A percentile compares a stretch with the other conserved stretches of the same genome.
These are phyloP conservation scores for Cutaneotrichosporon sp. DNA, from an alignment of 1,284 basidiomycete genomes.

Conservation along the genomic window DNA sequence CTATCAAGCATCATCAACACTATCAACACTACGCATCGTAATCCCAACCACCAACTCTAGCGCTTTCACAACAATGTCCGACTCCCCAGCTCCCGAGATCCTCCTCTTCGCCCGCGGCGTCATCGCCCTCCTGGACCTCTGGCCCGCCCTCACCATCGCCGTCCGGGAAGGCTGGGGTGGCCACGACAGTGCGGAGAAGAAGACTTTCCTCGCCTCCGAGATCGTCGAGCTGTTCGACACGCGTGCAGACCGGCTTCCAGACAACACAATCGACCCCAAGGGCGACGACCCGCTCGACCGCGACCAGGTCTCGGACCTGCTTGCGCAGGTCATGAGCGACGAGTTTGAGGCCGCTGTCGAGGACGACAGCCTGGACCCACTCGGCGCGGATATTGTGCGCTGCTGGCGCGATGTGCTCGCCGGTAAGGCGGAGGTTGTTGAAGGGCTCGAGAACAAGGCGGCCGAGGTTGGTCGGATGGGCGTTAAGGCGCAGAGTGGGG, in stretches of 20 bases:
- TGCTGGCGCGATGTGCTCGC: slow-evolving; percentile 62
- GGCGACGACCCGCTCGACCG: slow-evolving; percentile 61
- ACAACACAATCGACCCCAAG: slow-evolving; percentile 28
- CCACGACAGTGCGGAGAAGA: slow-evolving; percentile 66
- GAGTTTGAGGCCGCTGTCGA: slow-evolving; percentile 80
- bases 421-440: slow-evolving; percentile 58
- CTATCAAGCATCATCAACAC: too few relatives aligned
- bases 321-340: slow-evolving; percentile 71
- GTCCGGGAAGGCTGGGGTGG: slow-evolving; percentile 81
- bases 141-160: slow-evolving; percentile 79
- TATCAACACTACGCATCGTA: too few relatives aligned
- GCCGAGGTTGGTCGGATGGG: slow-evolving; percentile 52
- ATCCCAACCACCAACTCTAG: not conserved
- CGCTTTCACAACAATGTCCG: slow-evolving; percentile 4
- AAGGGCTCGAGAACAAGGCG: slow-evolving; percentile 62
- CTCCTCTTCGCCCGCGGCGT: slow-evolving; percentile 76
- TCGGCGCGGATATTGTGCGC: slow-evolving; percentile 67
- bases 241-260: slow-evolving; percentile 26
- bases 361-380: slow-evolving; percentile 69
- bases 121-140: slow-evolving; percentile 71
- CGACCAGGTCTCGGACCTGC: slow-evolving; percentile 70
- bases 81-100: slow-evolving; percentile 28
- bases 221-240: slow-evolving; percentile 82
- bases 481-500: slow-evolving; percentile 32
- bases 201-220: slow-evolving; percentile 73